Conservation (phyloP, 2,329 filamentous ascomycete species). For the Fusarium foetens region DNA sequence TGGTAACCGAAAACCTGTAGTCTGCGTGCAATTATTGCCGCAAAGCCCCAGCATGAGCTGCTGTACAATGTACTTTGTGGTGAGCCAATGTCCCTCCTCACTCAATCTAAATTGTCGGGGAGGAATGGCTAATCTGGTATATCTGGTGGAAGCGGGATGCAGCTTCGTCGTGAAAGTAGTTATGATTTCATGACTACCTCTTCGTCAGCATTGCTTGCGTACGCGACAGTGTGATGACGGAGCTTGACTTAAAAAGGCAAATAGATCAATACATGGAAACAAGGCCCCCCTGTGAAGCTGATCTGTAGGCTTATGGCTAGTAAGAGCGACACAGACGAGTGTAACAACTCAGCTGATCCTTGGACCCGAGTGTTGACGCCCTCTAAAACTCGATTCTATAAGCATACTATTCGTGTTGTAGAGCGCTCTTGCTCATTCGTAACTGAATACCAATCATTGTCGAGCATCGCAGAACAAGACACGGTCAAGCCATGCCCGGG, state of each 20-base stretch:
- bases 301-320: not conserved
- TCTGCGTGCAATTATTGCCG: not conserved
- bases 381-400: not conserved
- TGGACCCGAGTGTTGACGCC: too few species aligned
- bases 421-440: accelerated
- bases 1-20: not conserved
- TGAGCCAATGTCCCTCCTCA: accelerated
- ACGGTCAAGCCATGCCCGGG: not conserved
- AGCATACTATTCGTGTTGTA: accelerated
- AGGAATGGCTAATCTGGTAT: too few species aligned
- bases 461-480: not conserved
- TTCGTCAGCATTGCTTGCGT: not conserved
- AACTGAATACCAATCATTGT: accelerated
- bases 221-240: not conserved
- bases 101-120: too few species aligned
- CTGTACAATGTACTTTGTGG: not conserved
- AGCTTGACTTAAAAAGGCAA: accelerated
- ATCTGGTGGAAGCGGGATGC: too few species aligned
- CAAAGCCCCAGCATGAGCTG: not conserved
- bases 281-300: accelerated
- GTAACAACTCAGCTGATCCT: not conserved
- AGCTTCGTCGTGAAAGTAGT: not conserved
- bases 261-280: accelerated
- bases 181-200: not conserved
- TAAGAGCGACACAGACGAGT: too few species aligned